Percentiles rank a stretch among this genome's conserved stretches.
phyloP scores from a whole-genome alignment of 257 asterid genomes.

The Parsonsia alboflavescens region DNA sequence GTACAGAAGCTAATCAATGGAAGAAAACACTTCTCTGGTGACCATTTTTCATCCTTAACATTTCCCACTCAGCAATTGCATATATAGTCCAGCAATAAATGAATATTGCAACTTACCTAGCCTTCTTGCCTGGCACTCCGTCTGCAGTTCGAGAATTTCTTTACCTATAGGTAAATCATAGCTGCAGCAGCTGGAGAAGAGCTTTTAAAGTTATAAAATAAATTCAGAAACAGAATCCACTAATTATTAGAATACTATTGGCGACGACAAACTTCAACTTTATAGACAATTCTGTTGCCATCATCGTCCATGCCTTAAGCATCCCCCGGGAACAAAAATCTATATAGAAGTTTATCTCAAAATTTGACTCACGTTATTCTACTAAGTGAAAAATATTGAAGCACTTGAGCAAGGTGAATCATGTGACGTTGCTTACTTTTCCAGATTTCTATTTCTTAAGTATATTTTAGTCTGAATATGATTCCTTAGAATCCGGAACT shows the following conservation, averaged over 20 bases:
- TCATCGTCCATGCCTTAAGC: background rate
- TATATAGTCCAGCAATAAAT: background rate
- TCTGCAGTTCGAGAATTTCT: constrained; percentile 49
- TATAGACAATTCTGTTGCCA: background rate
- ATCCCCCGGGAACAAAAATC: background rate
- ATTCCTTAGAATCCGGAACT: background rate
- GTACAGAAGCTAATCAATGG: background rate
- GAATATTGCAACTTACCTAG: constrained; percentile 41
- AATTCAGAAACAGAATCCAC: background rate
- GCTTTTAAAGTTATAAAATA: background rate
- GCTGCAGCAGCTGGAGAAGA: constrained; percentile 59
- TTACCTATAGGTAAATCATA: constrained; percentile 57
- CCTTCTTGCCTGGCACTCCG: constrained; percentile 61
- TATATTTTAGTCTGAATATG: background rate
- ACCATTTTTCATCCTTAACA: background rate
- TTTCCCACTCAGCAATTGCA: background rate
- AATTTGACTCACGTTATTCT: background rate
- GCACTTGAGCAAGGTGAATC: background rate
- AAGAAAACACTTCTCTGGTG: background rate
- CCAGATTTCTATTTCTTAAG: background rate
- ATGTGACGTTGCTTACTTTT: background rate
- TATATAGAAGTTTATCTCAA: background rate
- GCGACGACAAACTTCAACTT: background rate
- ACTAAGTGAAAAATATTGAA: background rate
- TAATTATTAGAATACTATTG: background rate